Base-by-base conservation (phyloP, 805 yeast species). In the Teunomyces lycoperdinae region DNA sequence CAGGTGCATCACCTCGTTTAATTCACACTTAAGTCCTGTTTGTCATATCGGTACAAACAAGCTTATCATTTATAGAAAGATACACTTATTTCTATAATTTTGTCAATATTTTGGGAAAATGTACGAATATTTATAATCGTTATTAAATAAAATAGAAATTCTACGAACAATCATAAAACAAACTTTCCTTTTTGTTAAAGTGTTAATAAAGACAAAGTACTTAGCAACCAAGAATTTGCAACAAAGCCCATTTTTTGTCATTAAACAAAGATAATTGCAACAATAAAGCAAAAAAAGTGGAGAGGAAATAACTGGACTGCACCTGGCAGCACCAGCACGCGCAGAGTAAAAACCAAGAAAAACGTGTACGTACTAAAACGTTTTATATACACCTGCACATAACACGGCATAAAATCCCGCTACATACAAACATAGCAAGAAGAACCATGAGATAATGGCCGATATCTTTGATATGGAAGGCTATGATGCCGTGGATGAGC, bases 401-500 rank as follows among this genome's bases (percentile, higher is more conserved):
- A 28, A 6, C 24, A 20, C 11, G 5, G 14, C 4, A 3, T 10
- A 14, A 11, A 14, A 17, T 40, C 32, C 34, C 27, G 13, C 2
- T 13, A 26, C 42, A 17, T 36, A 36, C 13, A 36, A 36, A 36
- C 42, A 27, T 3, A 6, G 9, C 43, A 10, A 20, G 24, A 20
- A 20, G 24, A 28, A 30, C 14, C 5, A 28, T 40, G 34, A 27
- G 26, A 52, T 26, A 31, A 68, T 69, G 73, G 53, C 72, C 13
- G 71, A 60, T 33, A 61, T 69, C 11, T 69, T 69, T 46, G 50
- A 56, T 39, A 68, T 69, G 73, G 73, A 69, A 41, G 73, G 64
- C 45, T 30, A 42, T 11, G 39, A 42, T 31, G 34, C 14, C 52
- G 63, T 63, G 43, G 64, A 58, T 50, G 61, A 31, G 13, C 29